Percentiles rank a stretch among this genome's conserved stretches.
These are phyloP conservation scores for Globisporangium parvum DNA, from an alignment of 352 stramenopile species.

Conservation along the genomic window DNA sequence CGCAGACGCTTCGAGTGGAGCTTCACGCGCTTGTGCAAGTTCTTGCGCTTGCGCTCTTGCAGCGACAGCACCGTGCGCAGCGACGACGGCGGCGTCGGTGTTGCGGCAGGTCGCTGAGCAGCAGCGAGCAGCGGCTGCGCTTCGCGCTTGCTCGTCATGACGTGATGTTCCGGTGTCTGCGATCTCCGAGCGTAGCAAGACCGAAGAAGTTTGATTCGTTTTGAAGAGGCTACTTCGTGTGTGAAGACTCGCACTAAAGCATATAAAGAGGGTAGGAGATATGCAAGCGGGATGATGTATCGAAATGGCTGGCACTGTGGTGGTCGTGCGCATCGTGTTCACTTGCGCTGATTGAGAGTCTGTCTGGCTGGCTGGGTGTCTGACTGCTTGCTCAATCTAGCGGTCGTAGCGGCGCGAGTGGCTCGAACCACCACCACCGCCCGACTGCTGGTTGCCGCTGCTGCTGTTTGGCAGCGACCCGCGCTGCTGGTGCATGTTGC, in stretches of 20 bases:
- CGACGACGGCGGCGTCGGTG: constrained; percentile 8
- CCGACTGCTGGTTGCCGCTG: constrained; percentile 9
- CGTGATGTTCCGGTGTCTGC: no score
- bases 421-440: constrained; percentile 10
- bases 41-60: constrained; percentile 32
- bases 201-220: no score
- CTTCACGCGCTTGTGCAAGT: constrained; percentile 46
- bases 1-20: constrained; percentile 51
- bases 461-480: constrained; percentile 21
- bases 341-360: no score
- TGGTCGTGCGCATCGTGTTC: no score
- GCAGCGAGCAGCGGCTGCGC: constrained; percentile 1
- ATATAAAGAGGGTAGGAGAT: no score
- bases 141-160: neutral
- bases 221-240: no score
- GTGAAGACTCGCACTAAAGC: no score
- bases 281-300: no score
- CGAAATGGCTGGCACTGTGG: no score
- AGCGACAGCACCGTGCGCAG: constrained; percentile 18
- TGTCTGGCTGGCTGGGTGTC: no score
- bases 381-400: constrained; percentile 14
- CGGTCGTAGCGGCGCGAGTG: constrained; percentile 45
- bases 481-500: constrained; percentile 82
- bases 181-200: no score
- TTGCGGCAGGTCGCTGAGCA: neutral